Base-by-base conservation (phyloP, 2,329 filamentous ascomycete genomes). In the Xylaria sp. region DNA sequence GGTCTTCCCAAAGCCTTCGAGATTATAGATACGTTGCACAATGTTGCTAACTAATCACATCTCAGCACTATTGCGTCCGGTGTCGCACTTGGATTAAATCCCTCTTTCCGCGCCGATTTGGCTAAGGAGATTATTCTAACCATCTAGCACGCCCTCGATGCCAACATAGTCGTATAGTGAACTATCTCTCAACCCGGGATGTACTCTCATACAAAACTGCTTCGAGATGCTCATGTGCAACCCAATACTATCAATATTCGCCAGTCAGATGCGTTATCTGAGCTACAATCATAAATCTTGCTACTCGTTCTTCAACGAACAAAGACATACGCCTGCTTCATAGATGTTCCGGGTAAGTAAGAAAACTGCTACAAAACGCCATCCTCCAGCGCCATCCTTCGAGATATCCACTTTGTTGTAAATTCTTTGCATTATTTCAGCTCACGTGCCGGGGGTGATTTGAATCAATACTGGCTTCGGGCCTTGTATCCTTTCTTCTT, bases 401-500 rank as follows among this genome's bases (percentile, higher is more conserved):
- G 30, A 12, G 30, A 12, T 12, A 41, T 41, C 12, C 34, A 12
- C 52, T 25, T 41, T 34, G n/a, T n/a, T 41, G 18, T 10, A 15
- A 32, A 18, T 28, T 56, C 20, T 13, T 3, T 23, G 34, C 13
- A 18, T 25, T 56, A 7, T 13, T 56, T 34, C 32, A 12, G 13
- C 9, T 2, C 34, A 8, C 20, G 12, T 43, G 5, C 15, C 20
- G 32, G 13, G 41, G 12, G 4, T 32, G 15, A 10, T 45, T 52
- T 36, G 32, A 23, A 52, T 73, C 46, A 73, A 64, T 75, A 68
- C 67, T 76, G 72, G 55, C 66, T 63, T 48, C 76, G 74, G 45
- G 70, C 72, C 66, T 72, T 76, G 30, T 74, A 71, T 12, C 72
- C 69, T 69, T 74, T 77, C 69, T 74, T 77, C 67, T 76, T 77